Conservation (phyloP, 1,284 basidiomycete genomes). For the Rhodotorula sp. region DNA sequence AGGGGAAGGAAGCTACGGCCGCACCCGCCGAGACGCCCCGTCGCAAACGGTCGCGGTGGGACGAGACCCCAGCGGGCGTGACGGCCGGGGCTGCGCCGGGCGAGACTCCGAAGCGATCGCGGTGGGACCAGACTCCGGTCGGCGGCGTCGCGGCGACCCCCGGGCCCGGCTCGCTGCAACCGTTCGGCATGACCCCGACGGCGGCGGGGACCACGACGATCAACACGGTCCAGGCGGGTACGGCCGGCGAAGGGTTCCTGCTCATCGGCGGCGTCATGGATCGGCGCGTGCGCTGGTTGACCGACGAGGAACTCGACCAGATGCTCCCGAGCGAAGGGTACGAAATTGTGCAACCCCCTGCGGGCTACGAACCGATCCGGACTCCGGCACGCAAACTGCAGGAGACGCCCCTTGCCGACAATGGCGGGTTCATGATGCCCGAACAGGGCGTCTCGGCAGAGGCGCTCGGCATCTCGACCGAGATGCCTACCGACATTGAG, state of each 20-base stretch:
- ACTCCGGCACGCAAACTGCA: constrained; percentile 72
- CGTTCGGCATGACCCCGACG: constrained; percentile 42
- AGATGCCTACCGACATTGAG: constrained; percentile 97
- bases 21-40: constrained; percentile 67
- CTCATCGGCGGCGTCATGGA: constrained; percentile 60
- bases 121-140: constrained; percentile 87
- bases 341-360: constrained; percentile 85
- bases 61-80: constrained; percentile 71
- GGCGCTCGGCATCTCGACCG: constrained; percentile 75
- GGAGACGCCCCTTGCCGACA: constrained; percentile 61
- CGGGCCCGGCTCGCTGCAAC: constrained; percentile 27
- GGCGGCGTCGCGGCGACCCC: constrained; percentile 43
- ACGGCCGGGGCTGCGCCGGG: constrained; percentile 57
- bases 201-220: constrained; percentile 10
- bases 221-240: constrained; percentile 33
- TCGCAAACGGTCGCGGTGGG: constrained; percentile 91
- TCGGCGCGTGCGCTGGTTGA: constrained; percentile 88
- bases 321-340: constrained; percentile 87
- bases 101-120: constrained; percentile 66
- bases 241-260: constrained; percentile 37
- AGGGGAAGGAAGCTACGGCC: constrained; percentile 60
- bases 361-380: constrained; percentile 82
- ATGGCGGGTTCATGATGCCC: constrained; percentile 78
- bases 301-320: constrained; percentile 92
- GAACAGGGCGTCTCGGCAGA: constrained; percentile 75